Evolutionary conservation across 768 basidiomycete species (phyloP), one percentile per base, ranked within the genome.

Genomic region (Boletus subcaerulescens): DNA sequence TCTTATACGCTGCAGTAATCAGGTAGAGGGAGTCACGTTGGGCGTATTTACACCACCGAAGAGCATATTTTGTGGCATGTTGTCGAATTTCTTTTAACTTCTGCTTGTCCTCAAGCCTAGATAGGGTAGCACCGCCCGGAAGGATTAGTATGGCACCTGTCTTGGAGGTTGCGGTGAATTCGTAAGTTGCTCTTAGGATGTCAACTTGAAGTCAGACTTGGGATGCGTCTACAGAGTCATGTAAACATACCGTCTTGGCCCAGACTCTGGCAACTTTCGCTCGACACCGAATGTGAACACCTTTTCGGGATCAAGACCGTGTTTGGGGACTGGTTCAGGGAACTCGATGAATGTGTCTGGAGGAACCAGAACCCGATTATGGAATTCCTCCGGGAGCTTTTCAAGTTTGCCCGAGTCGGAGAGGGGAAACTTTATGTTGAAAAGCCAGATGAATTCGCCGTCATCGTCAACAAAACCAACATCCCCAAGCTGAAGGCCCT

Each of bases 401-500:
- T 29, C 26, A 26, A 26, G 26, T 29, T 18, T 39, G 9, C 18
- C 38, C 14, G 5, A n/a, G 33, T 73, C 57, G 41, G 56, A 53
- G n/a, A 57, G 50, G 45, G 68, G 60, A 17, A 68, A 53, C 6
- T 17, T 6, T 6, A 73, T 68, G 33, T 72, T 73, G 59, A 73
- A 74, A 1, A 73, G 60, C 53, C 68, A 67, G 32, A 61, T 56
- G 35, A 75, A 61, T 36, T 18, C 39, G 24, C 73, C 73, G 36
- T 60, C 42, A 2, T 58, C 54, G 7, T 64, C 62, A 14, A 75
- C 39, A 22, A 69, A 59, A 13, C 71, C 71, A 11, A 74, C 68
- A 56, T 75, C 73, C 1, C 73, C 73, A 18, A 74, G 69, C 38
- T 53, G 64, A 18, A 71, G 51, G 0, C 73, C 72, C 10, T 58